Evolutionary conservation across 2,329 filamentous ascomycete genomes (phyloP), one percentile per base, ranked within the genome.

Genomic region (Aspergillus quadrilineatus): DNA sequence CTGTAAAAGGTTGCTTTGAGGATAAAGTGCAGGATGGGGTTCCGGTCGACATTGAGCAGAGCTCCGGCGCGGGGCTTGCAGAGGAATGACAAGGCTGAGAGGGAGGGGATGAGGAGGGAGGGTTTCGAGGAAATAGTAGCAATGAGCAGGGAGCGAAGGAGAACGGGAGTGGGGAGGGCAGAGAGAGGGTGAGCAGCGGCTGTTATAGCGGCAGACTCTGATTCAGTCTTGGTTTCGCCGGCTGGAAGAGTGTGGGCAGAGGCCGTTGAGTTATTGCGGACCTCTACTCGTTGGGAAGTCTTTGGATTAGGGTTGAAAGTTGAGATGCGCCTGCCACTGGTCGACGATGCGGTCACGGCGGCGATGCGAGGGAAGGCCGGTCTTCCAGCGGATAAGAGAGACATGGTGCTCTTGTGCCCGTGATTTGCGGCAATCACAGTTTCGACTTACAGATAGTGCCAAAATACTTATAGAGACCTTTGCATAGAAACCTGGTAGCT

Each of bases 21-120:
- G 41, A 92, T 72, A 54, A 78, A 82, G 48, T 85, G 82, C 10
- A 96, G 80, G 1, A 94, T 52, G 0, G 86, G 86, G 68, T 96
- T 96, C 42, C 77, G 79, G 69, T 95, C 90, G 3, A 91, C 86
- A 70, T 87, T 87, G 54, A 93, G 78, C 0, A 92, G 56, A 28
- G 55, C 54, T 1, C 59, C 56, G 3, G 59, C 47, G 1, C 83
- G 78, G 52, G 78, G 86, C 51, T 82, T 82, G 36, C 88, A 85
- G 61, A 95, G 82, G 29, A 82, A 73, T 4, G 80, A 82, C 76
- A 95, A 88, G 55, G 88, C 73, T 55, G 80, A 80, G 39, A 94
- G 80, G 6, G 88, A 92, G 0, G 89, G 85, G 1, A 78, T 76
- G 2, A 95, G 83, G 1, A 96, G 81, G 7, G 85, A 55, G 26